Evolutionary conservation across 768 basidiomycete species (phyloP), one percentile per base, ranked within the genome.

Genomic region (Boletus reticuloceps): DNA sequence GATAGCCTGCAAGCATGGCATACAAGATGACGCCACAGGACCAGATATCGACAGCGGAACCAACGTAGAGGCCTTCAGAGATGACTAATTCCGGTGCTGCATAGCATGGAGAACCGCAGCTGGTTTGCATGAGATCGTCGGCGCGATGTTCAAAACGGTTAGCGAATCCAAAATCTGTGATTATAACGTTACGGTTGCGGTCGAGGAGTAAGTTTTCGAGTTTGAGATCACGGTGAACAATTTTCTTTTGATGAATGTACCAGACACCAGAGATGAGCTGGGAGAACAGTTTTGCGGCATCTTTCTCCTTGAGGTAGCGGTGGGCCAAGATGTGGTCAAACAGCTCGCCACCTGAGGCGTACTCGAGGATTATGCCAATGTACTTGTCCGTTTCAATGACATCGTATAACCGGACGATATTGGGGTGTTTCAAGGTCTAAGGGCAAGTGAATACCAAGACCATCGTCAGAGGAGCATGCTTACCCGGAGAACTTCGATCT

Each of bases 381-480:
- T 98, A 98, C 73, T 97, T 98, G 79, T 98, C 97, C 1, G 97
- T 98, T 72, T 98, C 95, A 62, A 99, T 97, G 20, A 98, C 95
- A 68, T 99, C 97, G 81, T 96, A 98, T 43, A 98, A 77, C 11
- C 94, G 87, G 36, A 98, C 97, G 72, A 99, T 98, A 71, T 98
- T 98, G 0, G 97, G 97, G 62, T 99, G 97, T 69, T 94, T 93
- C 56, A 99, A 82, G 52, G 83, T 85, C 95, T 98, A 68, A 10
- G 63, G 37, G 40, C 7, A 16, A n/a, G 58, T 68, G 6, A 58
- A 31, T n/a, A 46, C 50, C 43, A 10, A 34, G 49, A 19, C 25
- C 31, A 53, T 47, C n/a, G 50, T 44, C 29, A 34, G 19, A 44
- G 48, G 58, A 54, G 50, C 37, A 48, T 50, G 47, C 87, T 67